Conservation (phyloP, 2,329 filamentous ascomycete genomes). For the Phyllosticta citribraziliensis region DNA sequence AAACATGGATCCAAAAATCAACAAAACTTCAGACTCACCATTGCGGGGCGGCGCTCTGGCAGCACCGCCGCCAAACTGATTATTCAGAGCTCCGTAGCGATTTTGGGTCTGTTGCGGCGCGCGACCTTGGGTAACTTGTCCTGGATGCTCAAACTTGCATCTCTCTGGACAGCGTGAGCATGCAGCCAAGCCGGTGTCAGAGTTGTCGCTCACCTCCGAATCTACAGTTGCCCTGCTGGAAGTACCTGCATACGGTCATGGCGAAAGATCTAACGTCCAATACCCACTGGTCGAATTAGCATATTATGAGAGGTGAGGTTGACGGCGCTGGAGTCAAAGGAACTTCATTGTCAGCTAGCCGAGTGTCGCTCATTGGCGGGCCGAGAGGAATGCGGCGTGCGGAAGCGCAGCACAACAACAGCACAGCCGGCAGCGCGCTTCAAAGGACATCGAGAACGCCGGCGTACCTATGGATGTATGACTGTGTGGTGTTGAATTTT, state of each 20-base stretch:
- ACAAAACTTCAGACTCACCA: conserved; percentile 24
- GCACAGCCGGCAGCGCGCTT: background rate
- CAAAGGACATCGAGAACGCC: background rate
- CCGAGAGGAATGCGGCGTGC: conserved; percentile 6
- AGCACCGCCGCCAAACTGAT: background rate
- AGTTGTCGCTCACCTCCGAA: conserved; percentile 45
- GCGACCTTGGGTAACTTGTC: conserved; percentile 19
- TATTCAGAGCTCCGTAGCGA: conserved; percentile 46
- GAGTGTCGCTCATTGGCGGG: conserved; percentile 3
- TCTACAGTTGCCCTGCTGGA: conserved; percentile 53
- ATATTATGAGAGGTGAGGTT: background rate
- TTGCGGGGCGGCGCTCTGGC: conserved; percentile 23
- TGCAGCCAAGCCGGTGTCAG: background rate
- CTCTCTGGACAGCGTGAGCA: conserved; percentile 32
- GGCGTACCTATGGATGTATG: background rate
- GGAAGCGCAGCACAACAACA: background rate
- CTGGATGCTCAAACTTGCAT: conserved; percentile 52
- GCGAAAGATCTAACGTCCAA: background rate
- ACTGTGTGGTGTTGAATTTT: conserved; percentile 1
- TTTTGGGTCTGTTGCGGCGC: conserved; percentile 32
- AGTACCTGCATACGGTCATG: conserved; percentile 53
- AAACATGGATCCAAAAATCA: background rate
- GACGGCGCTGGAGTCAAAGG: background rate
- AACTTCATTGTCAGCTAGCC: conserved; percentile 3
- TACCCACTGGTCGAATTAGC: conserved; percentile 4